Conservation (phyloP, 768 basidiomycete species). For the Imleria badia region DNA sequence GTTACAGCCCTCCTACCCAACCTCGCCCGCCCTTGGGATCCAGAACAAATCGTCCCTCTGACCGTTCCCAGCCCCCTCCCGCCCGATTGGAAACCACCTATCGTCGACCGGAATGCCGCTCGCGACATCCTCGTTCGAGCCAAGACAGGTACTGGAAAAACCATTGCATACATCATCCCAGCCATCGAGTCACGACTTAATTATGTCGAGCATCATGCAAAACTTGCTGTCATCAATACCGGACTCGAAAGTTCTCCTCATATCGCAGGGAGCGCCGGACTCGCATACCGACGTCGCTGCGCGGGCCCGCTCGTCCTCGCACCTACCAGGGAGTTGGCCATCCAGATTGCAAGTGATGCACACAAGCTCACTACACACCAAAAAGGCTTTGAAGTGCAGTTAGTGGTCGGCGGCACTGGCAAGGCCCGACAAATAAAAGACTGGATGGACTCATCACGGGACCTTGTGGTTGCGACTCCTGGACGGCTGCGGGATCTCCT, state of each 20-base stretch:
- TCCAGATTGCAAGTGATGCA: slow-evolving; percentile 87
- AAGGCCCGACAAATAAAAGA: slow-evolving; percentile 65
- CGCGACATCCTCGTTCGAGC: slow-evolving; percentile 86
- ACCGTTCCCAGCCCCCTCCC: background rate
- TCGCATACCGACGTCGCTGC: slow-evolving; percentile 42
- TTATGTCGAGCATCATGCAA: slow-evolving; percentile 46
- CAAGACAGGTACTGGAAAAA: slow-evolving; percentile 89
- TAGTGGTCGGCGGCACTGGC: slow-evolving; percentile 77
- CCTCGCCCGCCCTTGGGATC: slow-evolving; percentile 54
- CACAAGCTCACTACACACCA: slow-evolving; percentile 61
- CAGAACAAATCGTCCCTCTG: slow-evolving; percentile 23
- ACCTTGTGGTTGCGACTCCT: slow-evolving; percentile 90
- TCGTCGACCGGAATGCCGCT: slow-evolving; percentile 10
- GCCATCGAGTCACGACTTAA: slow-evolving; percentile 76
- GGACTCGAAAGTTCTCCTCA: slow-evolving; percentile 36
- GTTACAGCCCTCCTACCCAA: slow-evolving; percentile 76
- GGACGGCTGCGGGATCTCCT: slow-evolving; percentile 80
- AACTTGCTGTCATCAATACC: slow-evolving; percentile 42
- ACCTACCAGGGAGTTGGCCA: slow-evolving; percentile 87
- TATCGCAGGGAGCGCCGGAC: slow-evolving; percentile 32
- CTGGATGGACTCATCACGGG: slow-evolving; percentile 62
- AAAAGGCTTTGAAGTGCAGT: slow-evolving; percentile 60
- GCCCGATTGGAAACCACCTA: background rate
- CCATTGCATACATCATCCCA: slow-evolving; percentile 83
- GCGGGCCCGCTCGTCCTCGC: slow-evolving; percentile 81